phyloP scores from a whole-genome alignment of 805 yeast species.

The Schwanniomyces vanrijiae region DNA sequence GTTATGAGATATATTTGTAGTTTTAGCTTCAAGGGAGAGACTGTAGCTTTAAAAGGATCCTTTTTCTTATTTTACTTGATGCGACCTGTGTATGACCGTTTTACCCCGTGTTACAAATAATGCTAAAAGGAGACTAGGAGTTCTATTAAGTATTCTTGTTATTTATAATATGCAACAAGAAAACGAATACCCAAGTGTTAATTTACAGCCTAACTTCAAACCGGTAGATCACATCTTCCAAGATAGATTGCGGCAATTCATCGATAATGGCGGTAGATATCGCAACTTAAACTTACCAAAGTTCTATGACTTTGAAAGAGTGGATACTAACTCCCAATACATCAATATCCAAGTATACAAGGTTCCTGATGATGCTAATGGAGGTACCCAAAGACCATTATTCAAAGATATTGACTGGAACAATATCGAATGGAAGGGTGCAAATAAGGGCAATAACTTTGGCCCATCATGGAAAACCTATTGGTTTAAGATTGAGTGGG shows the following conservation, averaged over 20 bases:
- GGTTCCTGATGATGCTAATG: slow-evolving; percentile 58
- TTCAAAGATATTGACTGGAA: slow-evolving; percentile 57
- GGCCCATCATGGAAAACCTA: slow-evolving; percentile 98
- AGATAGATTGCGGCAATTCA: slow-evolving; percentile 73
- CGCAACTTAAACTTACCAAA: slow-evolving; percentile 71
- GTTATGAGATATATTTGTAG: too few relatives aligned
- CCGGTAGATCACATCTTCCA: slow-evolving; percentile 75
- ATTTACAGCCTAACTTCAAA: slow-evolving; percentile 63
- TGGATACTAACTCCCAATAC: slow-evolving; percentile 41
- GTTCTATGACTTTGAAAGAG: slow-evolving; percentile 66
- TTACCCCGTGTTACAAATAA: neutral
- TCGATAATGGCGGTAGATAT: slow-evolving; percentile 73
- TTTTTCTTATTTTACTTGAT: neutral
- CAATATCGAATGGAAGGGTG: slow-evolving; percentile 48
- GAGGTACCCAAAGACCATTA: slow-evolving; percentile 56
- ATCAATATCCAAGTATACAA: slow-evolving; percentile 66
- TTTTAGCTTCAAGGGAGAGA: neutral
- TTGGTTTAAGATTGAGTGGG: slow-evolving; percentile 76
- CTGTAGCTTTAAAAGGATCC: too few relatives aligned
- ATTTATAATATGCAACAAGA: slow-evolving; percentile 1
- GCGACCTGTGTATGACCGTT: slow-evolving; percentile 1
- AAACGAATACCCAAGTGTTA: slow-evolving; percentile 16
- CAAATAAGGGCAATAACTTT: slow-evolving; percentile 69
- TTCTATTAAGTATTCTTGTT: neutral
- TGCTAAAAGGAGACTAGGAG: neutral